Evolutionary conservation across 371 early-diverging fungal genomes (phyloP).

Genomic region (Haplosporangium sp.): DNA sequence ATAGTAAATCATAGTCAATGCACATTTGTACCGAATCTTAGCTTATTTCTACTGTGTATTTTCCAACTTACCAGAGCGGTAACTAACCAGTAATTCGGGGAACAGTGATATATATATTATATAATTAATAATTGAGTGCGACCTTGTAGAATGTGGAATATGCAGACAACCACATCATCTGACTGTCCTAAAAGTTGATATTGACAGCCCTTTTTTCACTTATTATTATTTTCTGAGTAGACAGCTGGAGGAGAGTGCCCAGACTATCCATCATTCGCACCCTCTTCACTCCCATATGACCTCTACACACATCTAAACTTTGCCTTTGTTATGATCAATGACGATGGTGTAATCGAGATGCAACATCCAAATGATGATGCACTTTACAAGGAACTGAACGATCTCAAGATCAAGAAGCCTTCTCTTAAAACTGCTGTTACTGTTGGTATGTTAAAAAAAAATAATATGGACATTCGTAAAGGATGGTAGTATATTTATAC

Average conservation of each 20-base stretch:
- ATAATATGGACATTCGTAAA: too few species aligned
- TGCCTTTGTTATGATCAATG: constrained; percentile 52
- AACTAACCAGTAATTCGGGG: too few species aligned
- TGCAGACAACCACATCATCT: not conserved
- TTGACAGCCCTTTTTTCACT: not conserved
- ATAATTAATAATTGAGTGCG: too few species aligned
- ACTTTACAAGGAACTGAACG: constrained; percentile 46
- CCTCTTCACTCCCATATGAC: constrained; percentile 33
- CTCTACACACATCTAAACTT: constrained; percentile 51
- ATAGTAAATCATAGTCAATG: too few species aligned
- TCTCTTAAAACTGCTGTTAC: constrained; percentile 29
- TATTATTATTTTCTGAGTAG: constrained; percentile 10
- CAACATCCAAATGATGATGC: constrained; percentile 31
- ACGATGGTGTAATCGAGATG: constrained; percentile 40
- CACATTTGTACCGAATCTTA: too few species aligned
- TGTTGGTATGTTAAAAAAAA: constrained; percentile 24
- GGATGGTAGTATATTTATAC: too few species aligned
- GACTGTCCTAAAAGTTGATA: not conserved
- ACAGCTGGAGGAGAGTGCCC: constrained; percentile 33
- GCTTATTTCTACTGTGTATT: too few species aligned
- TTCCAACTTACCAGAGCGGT: too few species aligned
- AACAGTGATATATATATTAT: too few species aligned
- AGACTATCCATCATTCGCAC: constrained; percentile 50
- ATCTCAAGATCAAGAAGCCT: constrained; percentile 46
- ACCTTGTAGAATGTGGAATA: constrained; percentile 20